These are phyloP conservation scores for Carex kokanica DNA, from an alignment of 176 grass and related monocot species.

Conservation along the genomic window DNA sequence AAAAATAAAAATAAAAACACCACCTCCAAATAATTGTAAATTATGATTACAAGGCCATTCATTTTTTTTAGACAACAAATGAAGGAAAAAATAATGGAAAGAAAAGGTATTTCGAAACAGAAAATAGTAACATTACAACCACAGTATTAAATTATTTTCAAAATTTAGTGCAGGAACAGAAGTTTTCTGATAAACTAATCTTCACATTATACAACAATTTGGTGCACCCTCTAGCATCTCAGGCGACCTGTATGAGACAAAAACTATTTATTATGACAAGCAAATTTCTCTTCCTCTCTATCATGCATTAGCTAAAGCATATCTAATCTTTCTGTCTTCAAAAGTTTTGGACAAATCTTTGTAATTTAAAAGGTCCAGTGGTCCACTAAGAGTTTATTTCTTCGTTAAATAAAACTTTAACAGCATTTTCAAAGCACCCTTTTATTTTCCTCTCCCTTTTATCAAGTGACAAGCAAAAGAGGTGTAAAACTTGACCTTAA, in stretches of 20 bases:
- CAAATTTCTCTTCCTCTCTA: not conserved
- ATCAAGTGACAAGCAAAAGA: not conserved
- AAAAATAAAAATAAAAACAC: not conserved
- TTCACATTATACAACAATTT: slow-evolving; percentile 70
- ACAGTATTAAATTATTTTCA: slow-evolving; percentile 22
- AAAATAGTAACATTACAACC: slow-evolving; percentile 7
- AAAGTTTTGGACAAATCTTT: not conserved
- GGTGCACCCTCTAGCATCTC: slow-evolving; percentile 62
- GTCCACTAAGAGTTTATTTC: not conserved
- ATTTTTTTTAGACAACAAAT: slow-evolving; percentile 1
- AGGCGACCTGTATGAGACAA: slow-evolving; percentile 51
- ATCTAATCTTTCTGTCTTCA: not conserved
- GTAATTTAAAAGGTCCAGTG: not conserved
- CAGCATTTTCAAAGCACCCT: not conserved
- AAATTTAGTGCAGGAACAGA: slow-evolving; percentile 12
- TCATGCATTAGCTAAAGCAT: not conserved
- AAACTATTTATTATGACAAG: not conserved
- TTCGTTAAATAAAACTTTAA: not conserved
- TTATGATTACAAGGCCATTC: slow-evolving; percentile 7
- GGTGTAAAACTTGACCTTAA: not conserved
- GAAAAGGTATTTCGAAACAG: not conserved
- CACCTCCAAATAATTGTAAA: not conserved
- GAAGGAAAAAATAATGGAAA: not conserved
- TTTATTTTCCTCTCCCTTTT: not conserved
- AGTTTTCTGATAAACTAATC: not conserved